Base-by-base conservation (phyloP, 345 rosid genomes). In the Pistacia integerrima region DNA sequence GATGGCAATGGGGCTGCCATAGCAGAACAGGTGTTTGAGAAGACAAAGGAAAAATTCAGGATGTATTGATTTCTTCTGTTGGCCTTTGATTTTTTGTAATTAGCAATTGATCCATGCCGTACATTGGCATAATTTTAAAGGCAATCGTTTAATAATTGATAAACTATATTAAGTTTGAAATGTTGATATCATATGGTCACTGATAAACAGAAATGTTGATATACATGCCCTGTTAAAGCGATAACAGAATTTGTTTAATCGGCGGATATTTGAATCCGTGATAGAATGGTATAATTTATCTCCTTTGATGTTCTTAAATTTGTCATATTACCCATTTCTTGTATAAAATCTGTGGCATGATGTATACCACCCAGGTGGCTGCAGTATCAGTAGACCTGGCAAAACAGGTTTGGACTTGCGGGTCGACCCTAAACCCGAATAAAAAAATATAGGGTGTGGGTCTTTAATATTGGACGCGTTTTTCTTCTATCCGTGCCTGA, bases 1-100 rank as follows among this genome's bases (percentile, higher is more conserved):
- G 90, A 88, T 58, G 90, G 93, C 0, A 84, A 64, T 10, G 88
- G 81, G 69, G 93, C 90, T 52, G 78, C 76, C 36, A 82, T 90
- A 20, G 93, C 93, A 0, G 91, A 88, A 69, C 86, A 90, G 80
- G 93, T 88, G 49, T 90, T 90, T 14, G 88, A 88, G 83, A 88
- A 85, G 74, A 87, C 88, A 0, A 90, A 88, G 84, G 84, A 81
- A 65, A 88, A 87, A 78, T 85, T 88, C 69, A 83, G 75, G 69
- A 85, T 90, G 91, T 90, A 88, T 68, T 88, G 84, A 88, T 76
- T 48, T 56, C 8, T 56, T 67, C 69, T 11, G 52, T 11, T 61
- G 22, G 46, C 30, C 36, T 20, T 58, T 56, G 58, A 35, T 14
- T 64, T 17, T 10, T 41, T 51, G 72, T 66, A 54, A 54, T 41